A percentile compares a stretch with the other conserved stretches of the same genome.
Conservation (phyloP, 495 filamentous ascomycete genomes). For the Aspergillus sclerotiicarbonarius region DNA sequence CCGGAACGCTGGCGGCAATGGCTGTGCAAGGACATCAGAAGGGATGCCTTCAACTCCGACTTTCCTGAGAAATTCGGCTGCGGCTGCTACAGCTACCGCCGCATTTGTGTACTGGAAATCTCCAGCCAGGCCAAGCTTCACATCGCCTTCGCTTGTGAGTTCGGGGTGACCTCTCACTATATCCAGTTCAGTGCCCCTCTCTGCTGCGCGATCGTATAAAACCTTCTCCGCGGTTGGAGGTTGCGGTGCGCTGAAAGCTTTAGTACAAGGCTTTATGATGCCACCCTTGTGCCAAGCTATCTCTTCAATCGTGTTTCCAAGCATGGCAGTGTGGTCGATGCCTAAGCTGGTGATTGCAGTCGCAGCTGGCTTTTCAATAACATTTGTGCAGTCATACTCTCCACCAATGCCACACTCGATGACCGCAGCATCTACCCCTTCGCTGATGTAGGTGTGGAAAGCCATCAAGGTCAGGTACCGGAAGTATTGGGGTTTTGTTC, state of each 20-base stretch:
- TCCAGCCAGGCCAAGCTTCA: conserved; percentile 75
- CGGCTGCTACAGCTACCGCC: conserved; percentile 73
- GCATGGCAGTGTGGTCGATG: conserved; percentile 79
- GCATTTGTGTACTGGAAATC: conserved; percentile 88
- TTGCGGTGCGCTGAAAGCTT: conserved; percentile 76
- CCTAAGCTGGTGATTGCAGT: conserved; percentile 80
- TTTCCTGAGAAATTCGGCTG: conserved; percentile 54
- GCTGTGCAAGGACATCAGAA: conserved; percentile 40
- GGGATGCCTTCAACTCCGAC: conserved; percentile 47
- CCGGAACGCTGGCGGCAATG: conserved; percentile 65
- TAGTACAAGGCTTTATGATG: conserved; percentile 73
- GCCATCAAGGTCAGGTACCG: conserved; percentile 88
- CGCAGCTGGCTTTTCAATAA: conserved; percentile 71
- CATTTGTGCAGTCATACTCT: conserved; percentile 90
- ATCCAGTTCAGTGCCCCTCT: conserved; percentile 59
- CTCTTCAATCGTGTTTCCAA: conserved; percentile 80
- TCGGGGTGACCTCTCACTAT: conserved; percentile 63
- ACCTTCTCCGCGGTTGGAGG: conserved; percentile 63
- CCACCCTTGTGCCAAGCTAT: conserved; percentile 98
- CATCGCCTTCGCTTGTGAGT: conserved; percentile 44
- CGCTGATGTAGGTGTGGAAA: conserved; percentile 79
- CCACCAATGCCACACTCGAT: conserved; percentile 95
- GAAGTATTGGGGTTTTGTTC: conserved; percentile 80
- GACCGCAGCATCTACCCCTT: conserved; percentile 77
- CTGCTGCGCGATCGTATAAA: conserved; percentile 64